phyloP scores from a whole-genome alignment of 129 eudicot species.

The Pseudognaphalium luteoalbum region DNA sequence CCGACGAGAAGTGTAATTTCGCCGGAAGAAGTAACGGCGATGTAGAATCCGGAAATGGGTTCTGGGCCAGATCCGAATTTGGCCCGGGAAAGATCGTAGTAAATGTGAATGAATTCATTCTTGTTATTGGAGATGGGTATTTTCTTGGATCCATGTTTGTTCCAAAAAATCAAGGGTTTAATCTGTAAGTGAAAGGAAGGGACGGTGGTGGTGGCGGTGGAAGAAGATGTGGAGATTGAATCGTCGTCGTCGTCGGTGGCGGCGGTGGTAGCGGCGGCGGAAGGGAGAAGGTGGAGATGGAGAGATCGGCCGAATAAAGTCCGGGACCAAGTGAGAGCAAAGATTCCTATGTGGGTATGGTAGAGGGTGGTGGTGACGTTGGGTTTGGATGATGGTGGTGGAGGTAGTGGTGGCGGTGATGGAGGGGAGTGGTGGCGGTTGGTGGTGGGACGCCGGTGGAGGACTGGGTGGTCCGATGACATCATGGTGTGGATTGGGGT shows the following conservation, averaged over 20 bases:
- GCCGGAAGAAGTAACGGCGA: slow-evolving; percentile 46
- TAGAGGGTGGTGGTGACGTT: slow-evolving; percentile 66
- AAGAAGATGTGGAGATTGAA: slow-evolving; percentile 18
- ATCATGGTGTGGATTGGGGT: slow-evolving; percentile 13
- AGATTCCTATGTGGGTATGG: slow-evolving; percentile 63
- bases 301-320: slow-evolving; percentile 52
- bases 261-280: slow-evolving; percentile 33
- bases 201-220: slow-evolving; percentile 22
- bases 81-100: slow-evolving; percentile 61
- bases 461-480: slow-evolving; percentile 33
- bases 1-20: slow-evolving; percentile 55
- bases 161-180: slow-evolving; percentile 66
- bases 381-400: slow-evolving; percentile 41
- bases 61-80: slow-evolving; percentile 68
- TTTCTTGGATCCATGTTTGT: slow-evolving; percentile 52
- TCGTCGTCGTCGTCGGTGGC: slow-evolving; percentile 17
- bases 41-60: slow-evolving; percentile 66
- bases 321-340: slow-evolving; percentile 77
- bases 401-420: slow-evolving; percentile 35
- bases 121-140: slow-evolving; percentile 23
- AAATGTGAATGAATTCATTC: slow-evolving; percentile 26
- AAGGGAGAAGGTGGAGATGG: slow-evolving; percentile 54
- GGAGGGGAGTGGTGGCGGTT: slow-evolving; percentile 25
- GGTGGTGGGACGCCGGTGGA: slow-evolving; percentile 35
- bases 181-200: slow-evolving; percentile 55